Evolutionary conservation across 768 basidiomycete genomes (phyloP).

Genomic region (Mycena amicta): DNA sequence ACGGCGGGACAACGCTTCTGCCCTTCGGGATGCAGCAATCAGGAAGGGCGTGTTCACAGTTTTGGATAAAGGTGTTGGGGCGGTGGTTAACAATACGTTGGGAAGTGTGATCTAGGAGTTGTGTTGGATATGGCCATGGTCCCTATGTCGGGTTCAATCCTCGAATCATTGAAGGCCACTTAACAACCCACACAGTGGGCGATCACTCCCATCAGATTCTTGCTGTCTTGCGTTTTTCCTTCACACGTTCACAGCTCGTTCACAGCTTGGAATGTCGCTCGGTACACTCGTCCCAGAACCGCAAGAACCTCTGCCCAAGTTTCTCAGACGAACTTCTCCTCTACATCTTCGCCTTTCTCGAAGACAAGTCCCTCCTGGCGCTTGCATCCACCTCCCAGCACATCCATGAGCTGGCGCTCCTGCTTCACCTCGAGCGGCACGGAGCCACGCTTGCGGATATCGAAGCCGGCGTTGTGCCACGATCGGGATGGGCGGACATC

Average conservation of each 20-base stretch:
- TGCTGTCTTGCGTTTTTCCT: too few relatives aligned
- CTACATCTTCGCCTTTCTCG: background rate
- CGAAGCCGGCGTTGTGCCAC: background rate
- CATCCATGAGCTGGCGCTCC: background rate
- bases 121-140: too few relatives aligned
- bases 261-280: too few relatives aligned
- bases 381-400: background rate
- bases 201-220: too few relatives aligned
- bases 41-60: background rate
- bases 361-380: background rate
- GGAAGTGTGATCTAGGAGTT: too few relatives aligned
- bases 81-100: background rate
- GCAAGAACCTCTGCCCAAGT: too few relatives aligned
- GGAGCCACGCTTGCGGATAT: background rate
- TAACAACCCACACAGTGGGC: too few relatives aligned
- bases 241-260: too few relatives aligned
- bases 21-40: background rate
- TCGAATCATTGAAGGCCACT: too few relatives aligned
- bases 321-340: background rate
- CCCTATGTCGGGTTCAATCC: too few relatives aligned
- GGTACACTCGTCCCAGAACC: too few relatives aligned
- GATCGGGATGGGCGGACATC: background rate
- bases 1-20: background rate
- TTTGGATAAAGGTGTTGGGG: background rate
- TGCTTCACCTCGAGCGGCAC: background rate